Base-by-base conservation (phyloP, 164 flowering plant species). In the Magnolia sinica region DNA sequence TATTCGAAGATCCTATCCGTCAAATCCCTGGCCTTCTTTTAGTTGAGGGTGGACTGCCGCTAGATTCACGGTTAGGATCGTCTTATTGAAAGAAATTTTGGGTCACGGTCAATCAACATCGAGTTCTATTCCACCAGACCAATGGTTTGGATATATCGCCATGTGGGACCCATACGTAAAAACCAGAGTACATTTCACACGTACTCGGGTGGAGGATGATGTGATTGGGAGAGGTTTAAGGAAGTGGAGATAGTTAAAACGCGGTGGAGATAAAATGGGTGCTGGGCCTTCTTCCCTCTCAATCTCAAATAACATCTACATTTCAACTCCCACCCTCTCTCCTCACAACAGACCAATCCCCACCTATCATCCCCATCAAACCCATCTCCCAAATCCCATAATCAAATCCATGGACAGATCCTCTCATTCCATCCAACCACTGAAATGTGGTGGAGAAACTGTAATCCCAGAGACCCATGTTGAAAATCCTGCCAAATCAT, bases 381-480 rank as follows among this genome's bases (percentile, higher is more conserved):
- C 82, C 82, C 81, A 78, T 70, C 31, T 74, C 31, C 64, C 13
- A 13, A 81, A 50, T 64, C 20, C 50, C 11, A 37, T 76, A 67
- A 49, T 37, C 52, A 81, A 22, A 65, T 52, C 58, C 74, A 74
- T 74, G 78, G 73, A 27, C 52, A 50, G 11, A 19, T 29, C 76
- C 74, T 72, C 68, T 1, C 2, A 22, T 23, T 74, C 81, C 7
- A 4, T 37, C 75, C 6, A 20, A 29, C 65, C 83, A 73, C 59
- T 82, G 9, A 79, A 77, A 63, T 79, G 84, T 73, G 79, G 75
- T 49, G 71, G 71, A 68, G 76, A 71, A 78, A 75, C 76, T 29
- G 83, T 71, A 61, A 73, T 52, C 50, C 70, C 76, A 73, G 84
- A 86, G 72, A 77, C 82, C 77, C 85, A 76, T 10, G 79, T 82